Conservation (phyloP, 768 basidiomycete species). For the Bullera alba region DNA sequence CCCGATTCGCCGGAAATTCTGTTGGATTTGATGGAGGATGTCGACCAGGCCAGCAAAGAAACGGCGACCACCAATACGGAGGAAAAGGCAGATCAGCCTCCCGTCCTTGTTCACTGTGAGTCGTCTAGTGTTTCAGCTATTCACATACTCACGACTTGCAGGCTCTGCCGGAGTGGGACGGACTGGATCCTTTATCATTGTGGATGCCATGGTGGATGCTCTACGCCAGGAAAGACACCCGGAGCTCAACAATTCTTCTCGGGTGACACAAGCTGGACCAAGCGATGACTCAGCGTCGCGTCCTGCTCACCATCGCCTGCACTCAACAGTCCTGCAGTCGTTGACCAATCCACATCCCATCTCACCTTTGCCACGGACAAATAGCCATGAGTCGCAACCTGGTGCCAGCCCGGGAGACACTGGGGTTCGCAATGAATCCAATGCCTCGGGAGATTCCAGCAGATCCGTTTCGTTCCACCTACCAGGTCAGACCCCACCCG, state of each 20-base stretch:
- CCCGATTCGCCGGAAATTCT: conserved; percentile 74
- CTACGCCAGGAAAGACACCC: conserved; percentile 25
- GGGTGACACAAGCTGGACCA: neutral
- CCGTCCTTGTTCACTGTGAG: conserved; percentile 45
- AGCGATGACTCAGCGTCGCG: neutral
- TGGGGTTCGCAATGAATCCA: neutral
- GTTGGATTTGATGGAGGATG: conserved; percentile 64
- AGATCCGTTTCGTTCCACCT: conserved; percentile 18
- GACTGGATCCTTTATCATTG: conserved; percentile 86
- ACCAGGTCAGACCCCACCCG: no score
- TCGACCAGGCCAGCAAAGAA: conserved; percentile 49
- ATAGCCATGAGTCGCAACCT: no score
- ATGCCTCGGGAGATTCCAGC: conserved; percentile 4
- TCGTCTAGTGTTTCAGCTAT: neutral
- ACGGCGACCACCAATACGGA: conserved; percentile 5
- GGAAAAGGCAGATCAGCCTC: conserved; percentile 17
- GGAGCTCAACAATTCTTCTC: neutral
- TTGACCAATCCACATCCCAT: neutral
- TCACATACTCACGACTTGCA: neutral
- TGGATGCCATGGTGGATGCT: conserved; percentile 48
- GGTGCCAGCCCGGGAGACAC: no score
- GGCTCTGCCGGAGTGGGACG: conserved; percentile 90
- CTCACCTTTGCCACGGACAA: neutral
- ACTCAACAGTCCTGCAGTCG: neutral
- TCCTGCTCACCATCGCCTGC: neutral